Evolutionary conservation across 352 stramenopile species (phyloP), one percentile per base, ranked within the genome.

Genomic region (Labyrinthula sp.): DNA sequence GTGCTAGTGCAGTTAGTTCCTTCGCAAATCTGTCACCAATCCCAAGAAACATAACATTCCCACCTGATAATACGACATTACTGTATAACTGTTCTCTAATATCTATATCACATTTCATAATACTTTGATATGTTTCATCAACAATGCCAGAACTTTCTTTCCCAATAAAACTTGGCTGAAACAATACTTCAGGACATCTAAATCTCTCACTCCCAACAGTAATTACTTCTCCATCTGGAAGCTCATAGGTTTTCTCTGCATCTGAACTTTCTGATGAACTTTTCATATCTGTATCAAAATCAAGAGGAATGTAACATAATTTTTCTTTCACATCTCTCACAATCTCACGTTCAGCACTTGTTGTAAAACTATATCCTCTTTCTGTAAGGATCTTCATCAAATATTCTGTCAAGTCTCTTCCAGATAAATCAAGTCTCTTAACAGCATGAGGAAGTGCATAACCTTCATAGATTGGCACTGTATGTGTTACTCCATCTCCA

Each of bases 301-400:
- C 63, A 48, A 75, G 58, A 1, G 74, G 72, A n/a, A 94, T 63
- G 60, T 90, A 92, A 54, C 77, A 90, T 30, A 83, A 63, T 61
- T 92, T 83, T 61, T 95, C 82, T 67, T 95, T 95, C 60, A 95
- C 93, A 48, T 77, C 74, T 20, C 67, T 67, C 1, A 80, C 71
- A 29, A 84, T 68, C 30, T 89, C 72, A 15, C 48, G 48, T 54
- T 87, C 76, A 1, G 71, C 69, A 5, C 69, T 75, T 8, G 71
- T 82, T 12, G 64, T 71, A 50, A 88, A 79, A 25, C 59, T 54
- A 47, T 82, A 66, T 17, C 67, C 67, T 18, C 65, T 64, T 37
- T 68, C 58, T 33, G 62, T 55, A 12, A 83, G 58, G 24, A 75
- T 45, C 12, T 74, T 7, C n/a, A 10, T 15, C 6, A 52, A 28